Base-by-base conservation (phyloP, 352 stramenopile species). In the Pythium myriotylum region DNA sequence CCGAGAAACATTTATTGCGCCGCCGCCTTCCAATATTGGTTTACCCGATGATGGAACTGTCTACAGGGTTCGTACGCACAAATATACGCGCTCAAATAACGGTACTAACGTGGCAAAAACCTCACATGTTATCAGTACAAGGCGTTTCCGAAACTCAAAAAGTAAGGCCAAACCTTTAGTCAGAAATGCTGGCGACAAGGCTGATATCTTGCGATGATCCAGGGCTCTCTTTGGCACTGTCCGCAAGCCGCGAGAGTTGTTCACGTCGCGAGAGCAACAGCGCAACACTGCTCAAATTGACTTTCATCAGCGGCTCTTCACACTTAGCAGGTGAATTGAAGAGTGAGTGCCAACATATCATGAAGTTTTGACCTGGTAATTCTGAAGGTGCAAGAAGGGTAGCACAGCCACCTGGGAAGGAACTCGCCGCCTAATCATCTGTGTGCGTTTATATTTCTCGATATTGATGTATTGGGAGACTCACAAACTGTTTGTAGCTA, bases 1-100 rank as follows among this genome's bases (percentile, higher is more conserved):
- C 56, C 77, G 86, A 53, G 85, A 92, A 62, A 94, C 85, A 8
- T 94, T 91, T 59, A 91, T 94, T 22, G 81, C 82, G 2, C 85
- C 85, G 37, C 74, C 83, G 24, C 85, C 85, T 6, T 94, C 85
- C 13, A 92, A 89, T 37, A 86, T 92, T 45, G 85, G 82, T 0
- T 74, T 94, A 13, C 85, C 83, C 6, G 82, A 91, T 52, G 81
- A 94, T 48, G 83, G 85, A 12, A 90, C 77, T 1, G 50, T 89
- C 12, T 94, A 94, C 66, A 84, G 71, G 37, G 83, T 92, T 73
- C n/a, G 65, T n/a, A n/a, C n/a, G n/a, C n/a, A n/a, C n/a, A n/a
- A n/a, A n/a, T n/a, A n/a, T n/a, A n/a, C n/a, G n/a, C n/a, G n/a
- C n/a, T n/a, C n/a, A n/a, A n/a, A n/a, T n/a, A n/a, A n/a, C n/a